A percentile compares a stretch with the other conserved stretches of the same genome.
These are phyloP conservation scores for Mesembryanthemum crystallinum DNA, from an alignment of 148 eudicot genomes.

Conservation along the genomic window DNA sequence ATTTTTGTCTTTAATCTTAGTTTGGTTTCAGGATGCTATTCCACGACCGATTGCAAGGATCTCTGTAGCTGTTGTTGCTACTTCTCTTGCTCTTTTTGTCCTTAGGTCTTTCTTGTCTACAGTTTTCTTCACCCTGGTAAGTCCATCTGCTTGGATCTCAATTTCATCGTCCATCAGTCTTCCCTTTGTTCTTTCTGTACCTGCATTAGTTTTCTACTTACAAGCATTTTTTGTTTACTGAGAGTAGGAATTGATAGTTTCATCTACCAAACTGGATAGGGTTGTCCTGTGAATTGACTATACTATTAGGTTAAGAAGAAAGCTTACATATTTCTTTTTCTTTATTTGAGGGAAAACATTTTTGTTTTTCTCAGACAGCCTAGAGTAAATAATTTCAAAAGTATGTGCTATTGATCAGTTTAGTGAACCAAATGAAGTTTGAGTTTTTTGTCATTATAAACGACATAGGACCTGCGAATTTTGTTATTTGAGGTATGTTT, in stretches of 20 bases:
- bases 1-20: background rate
- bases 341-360: background rate
- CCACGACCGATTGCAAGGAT: conserved; percentile 87
- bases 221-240: background rate
- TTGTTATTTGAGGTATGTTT: background rate
- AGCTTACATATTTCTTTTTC: background rate
- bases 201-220: background rate
- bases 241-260: background rate
- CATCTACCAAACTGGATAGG: background rate
- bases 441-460: background rate
- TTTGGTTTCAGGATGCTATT: conserved; percentile 52
- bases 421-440: background rate
- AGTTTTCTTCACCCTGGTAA: conserved; percentile 76
- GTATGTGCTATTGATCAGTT: background rate
- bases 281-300: too few relatives aligned
- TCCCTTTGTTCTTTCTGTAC: background rate
- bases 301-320: background rate
- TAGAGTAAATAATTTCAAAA: background rate
- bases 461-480: background rate
- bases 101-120: conserved; percentile 77
- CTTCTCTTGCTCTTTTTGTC: conserved; percentile 54
- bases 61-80: conserved; percentile 57
- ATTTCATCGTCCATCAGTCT: background rate
- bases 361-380: background rate
- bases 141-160: conserved; percentile 17